A percentile compares a stretch with the other conserved stretches of the same genome.
Conservation (phyloP, 140 eudicot genomes). For the Cichorium intybus region DNA sequence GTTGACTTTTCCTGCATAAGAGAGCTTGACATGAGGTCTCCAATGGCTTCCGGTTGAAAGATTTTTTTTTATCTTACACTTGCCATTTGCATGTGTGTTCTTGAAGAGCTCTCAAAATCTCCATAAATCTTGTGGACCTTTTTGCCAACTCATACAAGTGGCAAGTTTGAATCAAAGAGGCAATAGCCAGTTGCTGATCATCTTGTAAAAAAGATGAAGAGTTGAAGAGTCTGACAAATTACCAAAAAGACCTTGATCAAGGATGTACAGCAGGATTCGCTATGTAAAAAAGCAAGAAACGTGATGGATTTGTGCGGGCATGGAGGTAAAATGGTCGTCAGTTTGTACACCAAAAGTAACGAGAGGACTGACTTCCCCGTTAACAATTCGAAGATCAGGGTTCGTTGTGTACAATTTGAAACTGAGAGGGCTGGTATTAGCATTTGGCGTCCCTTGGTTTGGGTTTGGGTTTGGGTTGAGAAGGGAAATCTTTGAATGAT, state of each 20-base stretch:
- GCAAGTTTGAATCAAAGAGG: constrained; percentile 18
- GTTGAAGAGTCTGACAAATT: not conserved
- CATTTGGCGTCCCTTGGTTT: not conserved
- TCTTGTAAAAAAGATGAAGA: too few species aligned
- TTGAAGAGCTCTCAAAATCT: constrained; percentile 13
- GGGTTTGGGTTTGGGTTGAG: not conserved
- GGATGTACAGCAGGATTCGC: not conserved
- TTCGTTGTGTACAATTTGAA: not conserved
- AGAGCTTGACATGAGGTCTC: constrained; percentile 2
- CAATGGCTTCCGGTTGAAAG: constrained; percentile 1
- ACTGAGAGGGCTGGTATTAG: too few species aligned
- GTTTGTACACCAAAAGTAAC: not conserved
- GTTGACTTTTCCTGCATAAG: constrained; percentile 7
- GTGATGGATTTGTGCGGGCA: constrained; percentile 2
- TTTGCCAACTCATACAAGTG: not conserved
- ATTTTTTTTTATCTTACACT: constrained; percentile 3
- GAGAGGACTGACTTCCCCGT: not conserved
- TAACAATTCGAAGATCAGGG: not conserved
- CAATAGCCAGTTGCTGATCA: not conserved
- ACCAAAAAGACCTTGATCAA: constrained; percentile 14
- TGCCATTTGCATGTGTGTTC: constrained; percentile 7
- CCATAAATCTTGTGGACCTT: not conserved
- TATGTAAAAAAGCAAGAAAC: constrained; percentile 20
- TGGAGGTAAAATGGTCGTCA: not conserved
- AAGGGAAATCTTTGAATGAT: constrained; percentile 10